Evolutionary conservation across 2,329 filamentous ascomycete species (phyloP).

Genomic region (Xylariaceae sp.): DNA sequence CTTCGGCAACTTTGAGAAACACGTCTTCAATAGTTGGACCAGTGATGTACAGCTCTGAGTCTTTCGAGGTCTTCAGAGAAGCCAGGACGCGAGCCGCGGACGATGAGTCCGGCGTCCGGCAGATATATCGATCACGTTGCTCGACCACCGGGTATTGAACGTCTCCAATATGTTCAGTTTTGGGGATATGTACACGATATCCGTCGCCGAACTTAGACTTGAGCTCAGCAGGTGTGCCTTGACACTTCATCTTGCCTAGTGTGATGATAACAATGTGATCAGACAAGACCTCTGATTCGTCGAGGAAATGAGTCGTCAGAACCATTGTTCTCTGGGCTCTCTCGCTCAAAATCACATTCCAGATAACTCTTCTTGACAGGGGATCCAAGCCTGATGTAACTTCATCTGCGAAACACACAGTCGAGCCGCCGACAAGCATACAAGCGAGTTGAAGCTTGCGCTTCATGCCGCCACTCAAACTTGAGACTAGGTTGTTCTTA

Average conservation of each 20-base stretch:
- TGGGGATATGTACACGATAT: constrained; percentile 31
- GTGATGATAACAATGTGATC: constrained; percentile 28
- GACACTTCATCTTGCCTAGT: constrained; percentile 26
- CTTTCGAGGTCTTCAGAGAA: constrained; percentile 49
- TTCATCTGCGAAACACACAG: constrained; percentile 69
- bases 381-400: constrained; percentile 73
- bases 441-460: constrained; percentile 73
- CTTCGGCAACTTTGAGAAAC: constrained; percentile 62
- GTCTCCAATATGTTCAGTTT: constrained; percentile 19
- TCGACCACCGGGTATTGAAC: constrained; percentile 23
- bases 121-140: constrained; percentile 52
- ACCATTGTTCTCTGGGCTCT: constrained; percentile 27
- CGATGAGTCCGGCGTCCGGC: constrained; percentile 52
- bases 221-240: constrained; percentile 29
- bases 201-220: constrained; percentile 31
- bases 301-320: constrained; percentile 30
- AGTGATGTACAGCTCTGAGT: constrained; percentile 60
- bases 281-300: constrained; percentile 28
- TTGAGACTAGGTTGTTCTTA: constrained; percentile 57
- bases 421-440: constrained; percentile 74
- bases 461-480: constrained; percentile 73
- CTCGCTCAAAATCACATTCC: constrained; percentile 28
- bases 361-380: constrained; percentile 51
- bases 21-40: constrained; percentile 66
- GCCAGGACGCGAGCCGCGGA: constrained; percentile 54